These are phyloP conservation scores for Petrea volubilis DNA, from an alignment of 257 asterid genomes.

Conservation along the genomic window DNA sequence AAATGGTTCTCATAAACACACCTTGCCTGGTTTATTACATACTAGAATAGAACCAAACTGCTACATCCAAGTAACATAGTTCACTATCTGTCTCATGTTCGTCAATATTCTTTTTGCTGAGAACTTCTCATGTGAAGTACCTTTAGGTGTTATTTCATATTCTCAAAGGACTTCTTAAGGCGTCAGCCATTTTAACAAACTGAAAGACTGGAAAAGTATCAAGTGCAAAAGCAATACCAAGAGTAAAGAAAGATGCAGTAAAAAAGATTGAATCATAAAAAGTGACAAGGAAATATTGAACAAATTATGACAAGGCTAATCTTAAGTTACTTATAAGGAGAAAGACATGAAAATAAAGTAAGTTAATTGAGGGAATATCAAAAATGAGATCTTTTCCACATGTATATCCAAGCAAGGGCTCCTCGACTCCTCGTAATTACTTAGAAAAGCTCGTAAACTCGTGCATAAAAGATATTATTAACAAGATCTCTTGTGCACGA, in stretches of 20 bases:
- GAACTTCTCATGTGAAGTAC: neutral
- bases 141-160: slow-evolving; percentile 1
- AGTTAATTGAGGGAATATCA: neutral
- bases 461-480: slow-evolving; percentile 11
- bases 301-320: slow-evolving; percentile 1
- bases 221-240: slow-evolving; percentile 12
- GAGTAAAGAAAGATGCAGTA: neutral
- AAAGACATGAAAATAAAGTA: neutral
- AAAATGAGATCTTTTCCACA: slow-evolving; percentile 3
- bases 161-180: slow-evolving; percentile 15
- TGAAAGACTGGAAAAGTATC: neutral
- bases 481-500: slow-evolving; percentile 14
- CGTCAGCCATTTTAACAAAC: slow-evolving; percentile 11
- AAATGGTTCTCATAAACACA: slow-evolving; percentile 10
- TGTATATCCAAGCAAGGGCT: slow-evolving; percentile 18
- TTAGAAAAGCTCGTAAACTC: slow-evolving; percentile 4
- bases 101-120: neutral
- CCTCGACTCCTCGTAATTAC: slow-evolving; percentile 19
- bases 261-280: slow-evolving; percentile 6
- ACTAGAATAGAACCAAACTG: slow-evolving; percentile 10
- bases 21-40: neutral
- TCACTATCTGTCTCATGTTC: neutral
- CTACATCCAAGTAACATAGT: neutral
- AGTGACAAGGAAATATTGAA: neutral
- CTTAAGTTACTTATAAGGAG: slow-evolving; percentile 12